Evolutionary conservation across 768 basidiomycete species (phyloP), one percentile per base, ranked within the genome.

Genomic region (Suillus lakei): DNA sequence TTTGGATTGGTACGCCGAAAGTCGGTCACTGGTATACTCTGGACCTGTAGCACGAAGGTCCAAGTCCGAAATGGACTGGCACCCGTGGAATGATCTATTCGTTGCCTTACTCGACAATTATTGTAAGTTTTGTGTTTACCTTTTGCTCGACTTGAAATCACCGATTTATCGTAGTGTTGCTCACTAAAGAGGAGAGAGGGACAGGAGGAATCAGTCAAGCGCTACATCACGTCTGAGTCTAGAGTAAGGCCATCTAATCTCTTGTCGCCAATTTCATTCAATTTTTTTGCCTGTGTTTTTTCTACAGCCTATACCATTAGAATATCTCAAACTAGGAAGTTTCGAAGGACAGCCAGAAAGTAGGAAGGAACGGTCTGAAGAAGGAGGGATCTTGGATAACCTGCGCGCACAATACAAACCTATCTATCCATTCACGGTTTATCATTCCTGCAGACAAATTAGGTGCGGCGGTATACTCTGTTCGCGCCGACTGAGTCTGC

Each of bases 1-100:
- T 69, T 82, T 97, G 82, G 93, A 94, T 69, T 78, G 93, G 32
- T 89, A 90, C 66, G 86, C 91, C 66, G 89, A 93, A 58, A 89
- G 86, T 53, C 84, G 95, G 39, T 89, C 89, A 28, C 73, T 96
- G 54, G 81, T 92, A 4, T 83, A 91, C 75, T 83, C 88, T 4
- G 90, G 91, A 7, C 79, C 86, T 21, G 82, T 95, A 21, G 83
- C 82, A 26, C 82, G 93, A 65, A 81, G 85, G 62, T 83, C 81
- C 60, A 83, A 86, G 62, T 84, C 85, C 0, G 93, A 95, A 28
- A 83, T 86, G 38, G 86, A 86, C 9, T 86, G 89, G 76, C 83
- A 86, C 68, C 85, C 85, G 46, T 96, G 95, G 94, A 80, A 76
- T 36, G 90, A 92, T 65, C 77, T 91, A 50, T 82, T 84, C 39